A percentile compares a stretch with the other conserved stretches of the same genome.
Evolutionary conservation across 371 early-diverging fungal species (phyloP).

Genomic region (Mucor indicus): DNA sequence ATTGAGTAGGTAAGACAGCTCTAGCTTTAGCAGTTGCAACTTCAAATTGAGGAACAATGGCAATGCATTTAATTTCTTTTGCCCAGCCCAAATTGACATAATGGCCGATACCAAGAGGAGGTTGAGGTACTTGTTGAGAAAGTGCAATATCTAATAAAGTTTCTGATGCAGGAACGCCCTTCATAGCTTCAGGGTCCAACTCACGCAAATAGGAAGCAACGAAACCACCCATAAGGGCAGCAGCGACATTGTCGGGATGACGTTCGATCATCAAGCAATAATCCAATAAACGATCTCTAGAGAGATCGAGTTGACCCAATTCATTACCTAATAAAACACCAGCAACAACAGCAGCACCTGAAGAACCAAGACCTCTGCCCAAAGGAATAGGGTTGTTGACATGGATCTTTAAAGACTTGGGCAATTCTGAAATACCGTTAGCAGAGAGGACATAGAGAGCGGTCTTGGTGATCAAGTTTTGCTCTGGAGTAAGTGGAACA

Average conservation of each 20-base stretch:
- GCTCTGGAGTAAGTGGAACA: conserved; percentile 72
- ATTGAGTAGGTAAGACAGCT: conserved; percentile 77
- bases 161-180: conserved; percentile 59
- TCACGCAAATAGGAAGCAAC: conserved; percentile 78
- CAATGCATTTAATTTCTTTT: conserved; percentile 75
- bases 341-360: conserved; percentile 94
- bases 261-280: conserved; percentile 87
- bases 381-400: conserved; percentile 91
- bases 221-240: conserved; percentile 92
- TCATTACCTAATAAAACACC: conserved; percentile 86
- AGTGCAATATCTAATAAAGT: conserved; percentile 42
- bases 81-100: conserved; percentile 67
- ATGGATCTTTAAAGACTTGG: conserved; percentile 58
- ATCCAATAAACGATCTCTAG: conserved; percentile 77
- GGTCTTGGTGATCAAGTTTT: conserved; percentile 89
- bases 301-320: conserved; percentile 64
- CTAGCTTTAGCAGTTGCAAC: conserved; percentile 90
- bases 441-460: conserved; percentile 81
- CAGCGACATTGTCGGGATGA: conserved; percentile 96
- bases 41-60: conserved; percentile 88
- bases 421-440: conserved; percentile 57
- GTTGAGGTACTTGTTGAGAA: conserved; percentile 43
- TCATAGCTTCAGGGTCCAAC: conserved; percentile 52
- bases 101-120: conserved; percentile 67
- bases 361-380: conserved; percentile 94